Percentiles rank a stretch among this genome's conserved stretches.
Evolutionary conservation across 805 yeast species (phyloP).

Genomic region (Yamadazyma kitorensis): DNA sequence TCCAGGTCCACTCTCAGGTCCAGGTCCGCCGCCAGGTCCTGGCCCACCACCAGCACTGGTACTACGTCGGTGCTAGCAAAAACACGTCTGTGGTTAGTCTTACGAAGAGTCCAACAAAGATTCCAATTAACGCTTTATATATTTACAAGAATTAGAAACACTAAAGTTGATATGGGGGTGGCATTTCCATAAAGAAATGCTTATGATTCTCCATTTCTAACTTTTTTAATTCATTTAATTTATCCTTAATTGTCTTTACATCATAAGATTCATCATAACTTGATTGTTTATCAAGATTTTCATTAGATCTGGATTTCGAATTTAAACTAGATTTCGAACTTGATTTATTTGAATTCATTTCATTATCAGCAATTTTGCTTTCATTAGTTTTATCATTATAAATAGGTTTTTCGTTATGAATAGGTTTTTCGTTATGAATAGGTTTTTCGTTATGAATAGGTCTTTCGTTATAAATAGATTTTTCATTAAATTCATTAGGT

Average conservation of each 20-base stretch:
- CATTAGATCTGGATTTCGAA: too few relatives aligned
- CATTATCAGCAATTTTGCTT: background rate
- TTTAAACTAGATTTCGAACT: too few relatives aligned
- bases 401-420: background rate
- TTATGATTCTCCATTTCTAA: slow-evolving; percentile 6
- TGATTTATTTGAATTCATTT: too few relatives aligned
- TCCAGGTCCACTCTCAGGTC: too few relatives aligned
- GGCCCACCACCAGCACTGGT: too few relatives aligned
- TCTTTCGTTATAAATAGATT: background rate
- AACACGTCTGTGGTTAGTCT: too few relatives aligned
- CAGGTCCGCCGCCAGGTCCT: too few relatives aligned
- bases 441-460: slow-evolving; percentile 1
- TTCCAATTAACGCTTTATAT: too few relatives aligned
- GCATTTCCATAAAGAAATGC: slow-evolving; percentile 16
- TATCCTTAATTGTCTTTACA: slow-evolving; percentile 16
- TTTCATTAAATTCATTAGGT: slow-evolving; percentile 8
- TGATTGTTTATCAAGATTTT: background rate
- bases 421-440: slow-evolving; percentile 1
- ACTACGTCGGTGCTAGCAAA: too few relatives aligned
- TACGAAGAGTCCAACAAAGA: too few relatives aligned
- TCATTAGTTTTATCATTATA: slow-evolving; percentile 5
- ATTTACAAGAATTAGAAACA: background rate
- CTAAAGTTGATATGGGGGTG: slow-evolving; percentile 26
- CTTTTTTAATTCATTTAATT: slow-evolving; percentile 15
- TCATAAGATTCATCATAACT: slow-evolving; percentile 9